A percentile compares a stretch with the other conserved stretches of the same genome.
Conservation (phyloP, 495 filamentous ascomycete species). For the Penicillium subrubescens region DNA sequence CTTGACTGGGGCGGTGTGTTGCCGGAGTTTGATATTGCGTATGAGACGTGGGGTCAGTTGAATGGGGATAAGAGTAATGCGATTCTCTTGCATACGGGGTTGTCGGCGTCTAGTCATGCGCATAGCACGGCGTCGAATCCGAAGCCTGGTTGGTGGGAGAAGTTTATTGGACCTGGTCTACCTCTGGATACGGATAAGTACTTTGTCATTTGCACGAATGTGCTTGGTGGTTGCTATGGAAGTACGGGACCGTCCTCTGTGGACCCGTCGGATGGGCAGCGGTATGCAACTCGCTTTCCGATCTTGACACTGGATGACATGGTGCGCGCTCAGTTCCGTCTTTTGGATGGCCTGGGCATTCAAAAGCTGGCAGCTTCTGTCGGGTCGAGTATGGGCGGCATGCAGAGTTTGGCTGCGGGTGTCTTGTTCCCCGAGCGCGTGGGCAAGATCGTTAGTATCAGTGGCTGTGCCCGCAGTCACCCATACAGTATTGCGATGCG, state of each 20-base stretch:
- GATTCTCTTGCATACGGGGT: constrained; percentile 89
- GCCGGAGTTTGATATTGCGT: constrained; percentile 83
- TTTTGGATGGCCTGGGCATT: constrained; percentile 81
- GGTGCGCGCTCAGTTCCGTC: constrained; percentile 91
- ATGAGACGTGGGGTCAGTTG: constrained; percentile 88
- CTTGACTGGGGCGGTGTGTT: constrained; percentile 94
- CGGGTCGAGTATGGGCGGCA: constrained; percentile 96
- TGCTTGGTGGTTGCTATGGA: constrained; percentile 94
- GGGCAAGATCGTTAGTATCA: constrained; percentile 82
- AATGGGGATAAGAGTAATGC: constrained; percentile 85
- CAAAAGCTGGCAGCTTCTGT: constrained; percentile 87
- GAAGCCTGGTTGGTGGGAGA: constrained; percentile 98
- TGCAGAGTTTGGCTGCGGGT: constrained; percentile 94
- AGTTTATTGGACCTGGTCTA: constrained; percentile 89
- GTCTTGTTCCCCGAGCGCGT: constrained; percentile 82
- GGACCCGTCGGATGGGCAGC: constrained; percentile 85
- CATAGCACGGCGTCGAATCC: constrained; percentile 84
- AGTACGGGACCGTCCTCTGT: constrained; percentile 87
- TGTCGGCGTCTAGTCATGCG: constrained; percentile 94
- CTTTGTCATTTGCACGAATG: constrained; percentile 94
- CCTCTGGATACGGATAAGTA: constrained; percentile 90
- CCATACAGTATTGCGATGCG: constrained; percentile 99
- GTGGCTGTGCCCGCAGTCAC: constrained; percentile 91
- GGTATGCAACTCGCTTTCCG: constrained; percentile 93
- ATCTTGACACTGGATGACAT: constrained; percentile 97